A percentile compares a stretch with the other conserved stretches of the same genome.
Conservation (phyloP, 768 basidiomycete species). For the Auricularia cornea region DNA sequence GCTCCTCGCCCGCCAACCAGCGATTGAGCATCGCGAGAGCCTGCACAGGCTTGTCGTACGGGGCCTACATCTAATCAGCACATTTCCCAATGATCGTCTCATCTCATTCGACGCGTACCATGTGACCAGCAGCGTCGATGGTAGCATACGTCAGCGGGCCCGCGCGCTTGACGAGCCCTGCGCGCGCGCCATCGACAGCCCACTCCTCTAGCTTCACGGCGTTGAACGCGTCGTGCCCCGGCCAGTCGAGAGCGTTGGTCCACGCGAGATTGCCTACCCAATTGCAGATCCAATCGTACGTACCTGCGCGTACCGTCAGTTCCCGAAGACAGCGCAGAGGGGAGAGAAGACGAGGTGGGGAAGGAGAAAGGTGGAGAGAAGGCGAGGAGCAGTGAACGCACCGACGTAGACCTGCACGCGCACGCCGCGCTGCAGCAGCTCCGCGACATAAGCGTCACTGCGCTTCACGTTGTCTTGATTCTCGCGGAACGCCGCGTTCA, state of each 20-base stretch:
- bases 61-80: constrained; percentile 33
- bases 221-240: constrained; percentile 22
- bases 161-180: constrained; percentile 47
- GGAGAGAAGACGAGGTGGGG: background rate
- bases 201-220: constrained; percentile 56
- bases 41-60: constrained; percentile 61
- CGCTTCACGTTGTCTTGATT: constrained; percentile 14
- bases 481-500: constrained; percentile 5
- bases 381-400: constrained; percentile 26
- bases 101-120: constrained; percentile 33
- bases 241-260: constrained; percentile 27
- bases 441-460: constrained; percentile 33
- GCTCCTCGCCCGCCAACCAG: constrained; percentile 43
- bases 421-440: constrained; percentile 45
- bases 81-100: no score
- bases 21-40: constrained; percentile 52
- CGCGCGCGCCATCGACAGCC: constrained; percentile 41
- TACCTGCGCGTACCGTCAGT: background rate
- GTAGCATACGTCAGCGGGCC: constrained; percentile 58
- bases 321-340: no score
- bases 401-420: constrained; percentile 49
- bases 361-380: background rate
- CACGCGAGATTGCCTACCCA: constrained; percentile 34
- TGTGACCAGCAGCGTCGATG: constrained; percentile 54
- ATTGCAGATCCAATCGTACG: constrained; percentile 46